A percentile compares a stretch with the other conserved stretches of the same genome.
Conservation (phyloP, 768 basidiomycete species). For the Ephemerocybe angulata region DNA sequence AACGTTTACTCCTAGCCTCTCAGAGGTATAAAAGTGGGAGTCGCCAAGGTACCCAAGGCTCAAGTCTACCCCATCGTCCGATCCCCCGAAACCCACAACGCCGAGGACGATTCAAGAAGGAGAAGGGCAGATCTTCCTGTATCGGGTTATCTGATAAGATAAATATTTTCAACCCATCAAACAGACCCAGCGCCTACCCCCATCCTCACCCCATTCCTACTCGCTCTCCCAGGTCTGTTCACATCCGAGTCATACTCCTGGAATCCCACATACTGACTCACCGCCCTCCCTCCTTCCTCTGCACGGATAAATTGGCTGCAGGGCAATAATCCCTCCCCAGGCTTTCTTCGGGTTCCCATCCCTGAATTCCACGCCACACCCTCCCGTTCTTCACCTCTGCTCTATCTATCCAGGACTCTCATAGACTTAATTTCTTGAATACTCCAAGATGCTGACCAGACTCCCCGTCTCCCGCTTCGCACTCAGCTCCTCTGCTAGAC, state of each 20-base stretch:
- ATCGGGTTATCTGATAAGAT: slow-evolving; percentile 8
- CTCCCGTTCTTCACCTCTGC: background rate
- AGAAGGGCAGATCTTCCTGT: background rate
- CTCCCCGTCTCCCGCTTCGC: background rate
- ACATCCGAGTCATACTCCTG: background rate
- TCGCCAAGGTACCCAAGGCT: too few relatives aligned
- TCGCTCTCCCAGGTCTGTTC: background rate
- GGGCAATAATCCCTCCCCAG: too few relatives aligned
- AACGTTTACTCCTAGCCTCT: too few relatives aligned
- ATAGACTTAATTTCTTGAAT: background rate
- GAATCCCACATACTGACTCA: background rate
- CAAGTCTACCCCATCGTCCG: too few relatives aligned
- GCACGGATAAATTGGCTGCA: too few relatives aligned
- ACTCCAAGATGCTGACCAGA: background rate
- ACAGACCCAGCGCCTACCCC: background rate
- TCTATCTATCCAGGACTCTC: background rate
- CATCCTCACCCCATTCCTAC: background rate
- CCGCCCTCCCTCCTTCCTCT: too few relatives aligned
- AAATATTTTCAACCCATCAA: background rate
- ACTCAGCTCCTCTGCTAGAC: background rate
- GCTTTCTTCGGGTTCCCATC: too few relatives aligned
- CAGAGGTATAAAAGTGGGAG: too few relatives aligned
- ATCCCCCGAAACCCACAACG: too few relatives aligned
- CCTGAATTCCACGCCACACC: too few relatives aligned
- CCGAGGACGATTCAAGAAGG: too few relatives aligned